phyloP scores from a whole-genome alignment of 2,329 filamentous ascomycete species.

The Cladosporium sp. region DNA sequence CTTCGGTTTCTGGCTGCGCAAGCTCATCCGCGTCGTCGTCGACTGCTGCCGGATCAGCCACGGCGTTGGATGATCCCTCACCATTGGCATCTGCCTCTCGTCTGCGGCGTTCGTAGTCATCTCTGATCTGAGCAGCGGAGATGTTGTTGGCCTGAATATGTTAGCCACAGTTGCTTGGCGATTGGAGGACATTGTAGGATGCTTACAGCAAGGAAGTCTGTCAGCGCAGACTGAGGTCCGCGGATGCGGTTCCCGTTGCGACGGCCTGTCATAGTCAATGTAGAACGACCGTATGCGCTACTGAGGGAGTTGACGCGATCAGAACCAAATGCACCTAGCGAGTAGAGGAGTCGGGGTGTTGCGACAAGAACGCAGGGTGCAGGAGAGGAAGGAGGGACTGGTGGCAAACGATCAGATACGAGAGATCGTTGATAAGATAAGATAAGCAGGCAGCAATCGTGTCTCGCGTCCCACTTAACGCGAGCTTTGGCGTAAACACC shows the following conservation, averaged over 20 bases:
- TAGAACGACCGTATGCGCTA: background rate
- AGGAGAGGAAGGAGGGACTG: background rate
- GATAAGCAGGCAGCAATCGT: constrained; percentile 3
- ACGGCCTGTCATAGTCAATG: constrained; percentile 36
- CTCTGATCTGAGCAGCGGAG: constrained; percentile 62
- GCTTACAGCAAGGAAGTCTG: constrained; percentile 61
- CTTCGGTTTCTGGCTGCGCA: constrained; percentile 40
- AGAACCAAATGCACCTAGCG: background rate
- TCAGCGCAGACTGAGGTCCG: constrained; percentile 65
- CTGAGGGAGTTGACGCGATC: background rate
- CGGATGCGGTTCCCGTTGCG: constrained; percentile 50
- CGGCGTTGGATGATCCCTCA: constrained; percentile 31
- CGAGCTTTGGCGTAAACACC: background rate
- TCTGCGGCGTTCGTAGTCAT: constrained; percentile 58
- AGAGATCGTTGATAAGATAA: background rate
- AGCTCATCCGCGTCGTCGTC: constrained; percentile 31
- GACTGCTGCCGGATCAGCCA: constrained; percentile 30
- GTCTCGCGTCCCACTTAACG: background rate
- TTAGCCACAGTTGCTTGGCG: constrained; percentile 42
- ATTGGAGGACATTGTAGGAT: constrained; percentile 32
- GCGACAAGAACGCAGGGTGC: background rate
- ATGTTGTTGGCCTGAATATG: constrained; percentile 61
- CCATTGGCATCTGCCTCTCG: constrained; percentile 42
- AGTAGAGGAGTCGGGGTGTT: background rate
- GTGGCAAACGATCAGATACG: constrained; percentile 11